A percentile compares a stretch with the other conserved stretches of the same genome.
These are phyloP conservation scores for Septoria linicola DNA, from an alignment of 2,329 filamentous ascomycete genomes.

Conservation along the genomic window DNA sequence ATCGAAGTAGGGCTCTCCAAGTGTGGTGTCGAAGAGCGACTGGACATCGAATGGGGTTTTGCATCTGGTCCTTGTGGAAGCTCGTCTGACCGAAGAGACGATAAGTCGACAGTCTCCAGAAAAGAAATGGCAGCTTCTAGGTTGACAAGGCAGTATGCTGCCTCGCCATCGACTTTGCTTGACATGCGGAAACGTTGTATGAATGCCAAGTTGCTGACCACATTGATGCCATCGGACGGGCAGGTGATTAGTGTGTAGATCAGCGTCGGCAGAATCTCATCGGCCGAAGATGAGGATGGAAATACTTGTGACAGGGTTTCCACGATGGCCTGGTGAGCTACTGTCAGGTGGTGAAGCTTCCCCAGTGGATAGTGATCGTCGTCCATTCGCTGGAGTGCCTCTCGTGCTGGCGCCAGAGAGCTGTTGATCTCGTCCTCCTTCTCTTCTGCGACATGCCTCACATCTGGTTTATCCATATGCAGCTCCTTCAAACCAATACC, in stretches of 20 bases:
- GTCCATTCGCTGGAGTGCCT: slow-evolving; percentile 76
- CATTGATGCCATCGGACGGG: slow-evolving; percentile 78
- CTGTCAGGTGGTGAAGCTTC: slow-evolving; percentile 84
- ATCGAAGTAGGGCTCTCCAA: slow-evolving; percentile 40
- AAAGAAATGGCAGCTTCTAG: slow-evolving; percentile 94
- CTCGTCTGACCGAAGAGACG: slow-evolving; percentile 80
- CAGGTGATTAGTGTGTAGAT: slow-evolving; percentile 95
- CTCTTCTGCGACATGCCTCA: slow-evolving; percentile 55
- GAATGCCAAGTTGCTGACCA: slow-evolving; percentile 92
- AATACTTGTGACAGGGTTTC: slow-evolving; percentile 71
- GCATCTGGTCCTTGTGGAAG: slow-evolving; percentile 60
- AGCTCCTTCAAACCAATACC: slow-evolving; percentile 86
- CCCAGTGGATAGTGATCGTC: slow-evolving; percentile 83
- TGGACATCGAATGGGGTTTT: slow-evolving; percentile 47
- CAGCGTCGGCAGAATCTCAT: slow-evolving; percentile 94
- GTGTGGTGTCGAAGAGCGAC: slow-evolving; percentile 50
- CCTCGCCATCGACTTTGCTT: slow-evolving; percentile 84
- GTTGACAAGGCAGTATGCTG: slow-evolving; percentile 94
- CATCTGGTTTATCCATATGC: slow-evolving; percentile 66
- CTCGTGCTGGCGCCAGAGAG: slow-evolving; percentile 66
- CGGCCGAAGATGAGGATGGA: slow-evolving; percentile 79
- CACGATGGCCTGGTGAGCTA: slow-evolving; percentile 90
- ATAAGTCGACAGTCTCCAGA: slow-evolving; percentile 89
- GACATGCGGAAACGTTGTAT: slow-evolving; percentile 88
- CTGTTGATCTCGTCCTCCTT: slow-evolving; percentile 66